Evolutionary conservation across 495 filamentous ascomycete genomes (phyloP), one percentile per base, ranked within the genome.

Genomic region (Penicillium goetzii): DNA sequence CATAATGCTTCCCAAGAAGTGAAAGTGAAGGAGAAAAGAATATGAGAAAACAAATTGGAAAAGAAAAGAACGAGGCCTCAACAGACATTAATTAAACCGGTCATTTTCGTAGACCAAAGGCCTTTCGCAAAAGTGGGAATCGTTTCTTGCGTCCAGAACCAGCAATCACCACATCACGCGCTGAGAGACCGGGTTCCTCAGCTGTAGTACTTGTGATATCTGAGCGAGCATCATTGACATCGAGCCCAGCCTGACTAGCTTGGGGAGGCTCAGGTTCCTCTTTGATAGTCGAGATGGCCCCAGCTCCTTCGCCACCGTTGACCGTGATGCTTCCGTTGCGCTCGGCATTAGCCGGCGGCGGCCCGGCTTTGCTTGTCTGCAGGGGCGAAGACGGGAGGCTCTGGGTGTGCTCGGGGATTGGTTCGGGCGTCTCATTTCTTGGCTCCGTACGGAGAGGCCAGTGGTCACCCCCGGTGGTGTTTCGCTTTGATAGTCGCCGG

Each of bases 91-190:
- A 47, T 47, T 34, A n/a, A 38, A 21, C 30, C 19, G 8, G 19
- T 80, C 62, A 82, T 51, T 65, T 60, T 43, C 76, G 72, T 58
- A 84, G 65, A 11, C 81, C 77, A 53, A 85, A 80, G 30, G 81
- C 82, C 61, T 80, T 83, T 25, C 80, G 72, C 56, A 85, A 68
- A 57, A 76, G 70, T 1, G 75, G 76, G 57, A 85, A 84, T 57
- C 81, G 79, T 65, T 80, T 85, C 71, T 84, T 84, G 57, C 81
- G 81, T 38, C 75, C 76, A 11, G 76, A 74, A 26, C 72, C 67
- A 33, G 68, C 72, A 59, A 78, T 77, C 26, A 78, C 71, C 56
- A 80, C 76, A 28, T 78, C 72, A 19, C 72, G 66, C 14, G 70
- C 73, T 1, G 63, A 36, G 6, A 26, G 49, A 1, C 66, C 51